Evolutionary conservation across 345 rosid genomes (phyloP).

Genomic region (Diplotaxis tenuifolia): DNA sequence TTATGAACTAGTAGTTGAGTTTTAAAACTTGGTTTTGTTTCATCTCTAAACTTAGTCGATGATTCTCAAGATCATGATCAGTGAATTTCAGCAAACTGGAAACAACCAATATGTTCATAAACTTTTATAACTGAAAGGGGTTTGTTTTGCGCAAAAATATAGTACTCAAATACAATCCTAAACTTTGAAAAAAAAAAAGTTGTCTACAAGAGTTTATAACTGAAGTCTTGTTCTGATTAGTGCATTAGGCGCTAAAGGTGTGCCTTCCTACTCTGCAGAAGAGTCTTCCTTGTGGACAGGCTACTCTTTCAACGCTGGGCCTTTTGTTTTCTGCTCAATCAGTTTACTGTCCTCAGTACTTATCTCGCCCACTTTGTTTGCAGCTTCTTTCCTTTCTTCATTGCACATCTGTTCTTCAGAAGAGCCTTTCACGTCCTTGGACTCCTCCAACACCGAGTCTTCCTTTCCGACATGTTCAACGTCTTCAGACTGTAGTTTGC

Average conservation of each 20-base stretch:
- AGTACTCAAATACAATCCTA: slow-evolving; percentile 11
- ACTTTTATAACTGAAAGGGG: not conserved
- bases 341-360: slow-evolving; percentile 24
- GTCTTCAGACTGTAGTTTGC: slow-evolving; percentile 19
- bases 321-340: slow-evolving; percentile 26
- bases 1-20: not conserved
- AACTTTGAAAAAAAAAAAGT: not conserved
- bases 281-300: slow-evolving; percentile 40
- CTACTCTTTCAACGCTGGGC: too few relatives aligned
- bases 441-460: slow-evolving; percentile 17
- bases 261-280: slow-evolving; percentile 26
- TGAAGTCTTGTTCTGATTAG: slow-evolving; percentile 32
- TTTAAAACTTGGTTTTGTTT: slow-evolving; percentile 14
- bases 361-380: slow-evolving; percentile 20
- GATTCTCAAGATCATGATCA: too few relatives aligned
- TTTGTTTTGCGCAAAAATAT: not conserved
- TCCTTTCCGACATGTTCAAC: slow-evolving; percentile 28
- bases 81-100: not conserved
- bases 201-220: not conserved
- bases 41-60: too few relatives aligned
- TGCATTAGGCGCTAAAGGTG: slow-evolving; percentile 35
- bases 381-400: slow-evolving; percentile 36
- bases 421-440: slow-evolving; percentile 33
- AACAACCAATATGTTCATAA: not conserved
- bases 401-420: slow-evolving; percentile 31